Conservation (phyloP, 805 yeast genomes). For the Blastobotrys robertii region DNA sequence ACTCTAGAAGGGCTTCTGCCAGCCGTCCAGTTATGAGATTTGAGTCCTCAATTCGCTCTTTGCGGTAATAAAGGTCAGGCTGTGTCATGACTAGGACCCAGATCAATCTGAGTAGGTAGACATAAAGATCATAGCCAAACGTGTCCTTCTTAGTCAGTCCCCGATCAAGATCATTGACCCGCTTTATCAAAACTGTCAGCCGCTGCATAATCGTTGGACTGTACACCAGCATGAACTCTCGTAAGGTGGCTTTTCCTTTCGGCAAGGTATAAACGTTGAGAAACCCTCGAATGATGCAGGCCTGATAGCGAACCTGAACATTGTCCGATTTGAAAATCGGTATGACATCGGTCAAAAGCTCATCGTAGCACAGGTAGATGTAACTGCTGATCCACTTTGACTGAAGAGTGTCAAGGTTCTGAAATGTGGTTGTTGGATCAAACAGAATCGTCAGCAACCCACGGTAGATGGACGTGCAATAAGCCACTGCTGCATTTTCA, state of each 20-base stretch:
- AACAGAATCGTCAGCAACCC: conserved; percentile 8
- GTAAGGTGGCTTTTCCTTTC: conserved; percentile 6
- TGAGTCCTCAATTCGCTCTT: background rate
- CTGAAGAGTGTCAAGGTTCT: conserved; percentile 9
- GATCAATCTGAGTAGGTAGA: conserved; percentile 6
- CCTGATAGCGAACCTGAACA: conserved; percentile 6
- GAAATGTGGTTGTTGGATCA: conserved; percentile 3
- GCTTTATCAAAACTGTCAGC: conserved; percentile 3
- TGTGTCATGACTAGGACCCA: conserved; percentile 6
- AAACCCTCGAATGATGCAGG: conserved; percentile 11
- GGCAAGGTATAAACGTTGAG: conserved; percentile 8
- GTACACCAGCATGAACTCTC: conserved; percentile 3
- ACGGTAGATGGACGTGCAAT: conserved; percentile 6
- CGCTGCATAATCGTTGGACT: conserved; percentile 5
- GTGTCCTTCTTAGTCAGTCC: background rate
- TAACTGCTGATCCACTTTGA: conserved; percentile 10
- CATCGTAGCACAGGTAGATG: conserved; percentile 5
- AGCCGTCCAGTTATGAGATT: background rate
- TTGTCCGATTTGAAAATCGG: conserved; percentile 4
- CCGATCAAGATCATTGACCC: conserved; percentile 6
- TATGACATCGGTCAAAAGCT: conserved; percentile 8
- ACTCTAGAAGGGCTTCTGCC: background rate
- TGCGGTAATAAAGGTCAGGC: conserved; percentile 1
- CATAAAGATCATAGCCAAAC: conserved; percentile 6
- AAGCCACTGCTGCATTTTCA: conserved; percentile 4